Percentiles rank a stretch among this genome's conserved stretches.
These are phyloP conservation scores for Angomonas ambiguus DNA, from an alignment of 208 protist species.

Conservation along the genomic window DNA sequence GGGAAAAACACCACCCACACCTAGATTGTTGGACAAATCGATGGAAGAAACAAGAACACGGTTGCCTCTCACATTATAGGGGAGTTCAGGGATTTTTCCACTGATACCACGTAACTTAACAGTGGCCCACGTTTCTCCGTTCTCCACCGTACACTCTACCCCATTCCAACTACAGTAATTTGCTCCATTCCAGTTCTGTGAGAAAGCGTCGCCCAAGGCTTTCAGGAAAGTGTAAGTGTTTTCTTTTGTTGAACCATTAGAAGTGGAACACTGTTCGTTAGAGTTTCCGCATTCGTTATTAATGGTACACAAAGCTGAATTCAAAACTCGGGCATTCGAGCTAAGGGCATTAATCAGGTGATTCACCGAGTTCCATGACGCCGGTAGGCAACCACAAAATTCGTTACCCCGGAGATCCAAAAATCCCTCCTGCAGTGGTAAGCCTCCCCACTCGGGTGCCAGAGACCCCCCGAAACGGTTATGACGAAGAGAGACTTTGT, in stretches of 20 bases:
- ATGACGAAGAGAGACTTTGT: not conserved
- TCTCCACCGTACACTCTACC: not conserved
- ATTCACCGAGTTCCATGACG: not conserved
- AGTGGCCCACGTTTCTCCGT: not conserved
- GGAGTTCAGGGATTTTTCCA: not conserved
- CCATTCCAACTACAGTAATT: not conserved
- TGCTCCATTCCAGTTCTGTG: not conserved
- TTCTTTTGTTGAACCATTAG: not conserved
- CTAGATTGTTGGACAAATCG: not conserved
- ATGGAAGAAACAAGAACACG: not conserved
- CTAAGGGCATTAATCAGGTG: conserved; percentile 4
- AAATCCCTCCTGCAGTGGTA: not conserved
- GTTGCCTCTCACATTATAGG: not conserved
- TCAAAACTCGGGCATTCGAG: not conserved
- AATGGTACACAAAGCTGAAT: not conserved
- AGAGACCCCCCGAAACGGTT: conserved; percentile 5
- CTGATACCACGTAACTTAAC: not conserved
- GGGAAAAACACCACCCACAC: not conserved
- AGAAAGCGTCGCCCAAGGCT: not conserved
- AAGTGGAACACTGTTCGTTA: not conserved
- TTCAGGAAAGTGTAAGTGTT: not conserved
- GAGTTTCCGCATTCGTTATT: conserved; percentile 8
- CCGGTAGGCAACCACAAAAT: conserved; percentile 13
- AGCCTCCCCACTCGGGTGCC: not conserved
- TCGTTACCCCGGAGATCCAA: conserved; percentile 6